Evolutionary conservation across 345 rosid species (phyloP).

Genomic region (Eutrema japonicum): DNA sequence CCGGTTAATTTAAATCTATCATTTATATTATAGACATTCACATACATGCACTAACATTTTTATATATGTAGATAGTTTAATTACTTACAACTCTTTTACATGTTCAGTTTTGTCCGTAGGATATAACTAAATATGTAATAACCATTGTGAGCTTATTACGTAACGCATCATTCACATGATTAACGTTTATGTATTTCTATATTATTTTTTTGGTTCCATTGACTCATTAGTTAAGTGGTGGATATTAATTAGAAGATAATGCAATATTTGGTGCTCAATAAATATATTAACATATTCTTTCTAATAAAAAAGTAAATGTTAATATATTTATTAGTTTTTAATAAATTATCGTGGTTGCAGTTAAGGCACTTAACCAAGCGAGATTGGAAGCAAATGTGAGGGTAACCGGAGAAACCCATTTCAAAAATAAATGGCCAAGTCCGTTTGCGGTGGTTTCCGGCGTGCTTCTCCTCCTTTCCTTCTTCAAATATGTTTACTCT

Average conservation of each 20-base stretch:
- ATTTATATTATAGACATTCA: neutral
- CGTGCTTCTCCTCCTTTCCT: conserved; percentile 53
- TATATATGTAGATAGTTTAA: neutral
- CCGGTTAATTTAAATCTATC: neutral
- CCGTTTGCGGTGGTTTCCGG: conserved; percentile 73
- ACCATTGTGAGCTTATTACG: conserved; percentile 2
- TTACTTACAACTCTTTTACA: neutral
- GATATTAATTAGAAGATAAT: neutral
- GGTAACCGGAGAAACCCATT: conserved; percentile 55
- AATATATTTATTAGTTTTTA: neutral
- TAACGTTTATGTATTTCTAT: neutral
- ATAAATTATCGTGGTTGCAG: conserved; percentile 44
- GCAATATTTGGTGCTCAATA: neutral
- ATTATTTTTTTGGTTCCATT: neutral
- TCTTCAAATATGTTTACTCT: conserved; percentile 59
- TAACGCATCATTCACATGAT: conserved; percentile 35
- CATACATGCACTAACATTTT: neutral
- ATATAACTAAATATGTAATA: conserved; percentile 8
- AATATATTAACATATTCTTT: too few relatives aligned
- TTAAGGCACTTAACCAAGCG: conserved; percentile 80
- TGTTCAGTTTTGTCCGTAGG: neutral
- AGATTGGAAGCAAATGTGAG: conserved; percentile 81
- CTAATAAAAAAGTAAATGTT: too few relatives aligned
- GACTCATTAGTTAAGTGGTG: neutral
- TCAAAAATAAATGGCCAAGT: conserved; percentile 84